Conservation (phyloP, 2,329 filamentous ascomycete genomes). For the Pestalotiopsis sp. region DNA sequence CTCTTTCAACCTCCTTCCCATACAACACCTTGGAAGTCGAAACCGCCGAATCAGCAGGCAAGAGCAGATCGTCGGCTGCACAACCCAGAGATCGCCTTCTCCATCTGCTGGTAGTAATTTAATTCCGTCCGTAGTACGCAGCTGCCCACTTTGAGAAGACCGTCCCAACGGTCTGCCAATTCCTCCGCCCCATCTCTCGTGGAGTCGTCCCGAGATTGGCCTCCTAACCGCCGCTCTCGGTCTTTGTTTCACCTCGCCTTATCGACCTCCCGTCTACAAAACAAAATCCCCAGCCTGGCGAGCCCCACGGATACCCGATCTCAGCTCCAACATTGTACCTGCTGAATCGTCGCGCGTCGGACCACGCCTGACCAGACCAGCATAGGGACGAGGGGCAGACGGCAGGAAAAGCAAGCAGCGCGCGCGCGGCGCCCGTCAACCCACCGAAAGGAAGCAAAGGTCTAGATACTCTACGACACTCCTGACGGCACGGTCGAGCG, state of each 20-base stretch:
- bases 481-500: background rate
- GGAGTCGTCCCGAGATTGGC: conserved; percentile 16
- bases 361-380: background rate
- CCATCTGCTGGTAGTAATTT: background rate
- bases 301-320: conserved; percentile 19
- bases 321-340: background rate
- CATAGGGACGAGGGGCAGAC: conserved; percentile 4
- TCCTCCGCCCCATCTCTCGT: conserved; percentile 12
- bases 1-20: background rate
- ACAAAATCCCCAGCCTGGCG: conserved; percentile 13
- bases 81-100: background rate
- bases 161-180: conserved; percentile 6
- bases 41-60: background rate
- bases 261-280: conserved; percentile 14
- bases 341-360: background rate
- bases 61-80: background rate
- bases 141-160: conserved; percentile 6
- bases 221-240: conserved; percentile 20
- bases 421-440: background rate
- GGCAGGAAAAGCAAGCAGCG: background rate
- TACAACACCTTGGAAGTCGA: background rate
- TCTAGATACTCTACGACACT: background rate
- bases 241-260: conserved; percentile 18
- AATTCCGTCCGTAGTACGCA: background rate
- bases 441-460: background rate